These are phyloP conservation scores for Spatholobus suberectus DNA, from an alignment of 306 rosid genomes.

Conservation along the genomic window DNA sequence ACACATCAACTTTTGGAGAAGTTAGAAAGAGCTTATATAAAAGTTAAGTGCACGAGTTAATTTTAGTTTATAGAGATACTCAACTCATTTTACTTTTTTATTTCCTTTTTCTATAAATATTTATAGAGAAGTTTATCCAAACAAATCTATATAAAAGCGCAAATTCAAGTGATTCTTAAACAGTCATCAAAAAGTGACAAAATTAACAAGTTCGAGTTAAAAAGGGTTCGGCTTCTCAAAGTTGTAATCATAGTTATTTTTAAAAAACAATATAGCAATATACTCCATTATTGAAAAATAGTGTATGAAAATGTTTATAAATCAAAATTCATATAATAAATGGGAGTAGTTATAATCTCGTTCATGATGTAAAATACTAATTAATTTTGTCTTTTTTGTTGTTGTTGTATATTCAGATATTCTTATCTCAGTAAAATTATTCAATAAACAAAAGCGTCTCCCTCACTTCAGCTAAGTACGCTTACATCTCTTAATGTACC, in stretches of 20 bases:
- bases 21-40: no score
- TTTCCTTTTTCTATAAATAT: no score
- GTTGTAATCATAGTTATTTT: neutral
- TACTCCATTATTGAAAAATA: neutral
- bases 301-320: neutral
- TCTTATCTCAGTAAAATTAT: neutral
- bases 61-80: no score
- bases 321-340: neutral
- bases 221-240: neutral
- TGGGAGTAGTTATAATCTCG: conserved; percentile 14
- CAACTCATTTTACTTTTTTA: no score
- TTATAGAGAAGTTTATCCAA: no score
- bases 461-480: conserved; percentile 45
- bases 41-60: no score
- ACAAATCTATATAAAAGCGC: neutral
- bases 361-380: conserved; percentile 18
- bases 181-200: neutral
- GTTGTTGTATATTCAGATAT: neutral
- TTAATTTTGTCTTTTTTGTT: neutral
- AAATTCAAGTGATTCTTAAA: neutral
- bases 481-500: conserved; percentile 7
- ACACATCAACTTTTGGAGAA: no score
- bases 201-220: neutral
- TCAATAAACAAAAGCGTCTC: conserved; percentile 41
- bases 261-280: neutral